phyloP scores from a whole-genome alignment of 495 filamentous ascomycete species.

The Pyrenula massariospora region DNA sequence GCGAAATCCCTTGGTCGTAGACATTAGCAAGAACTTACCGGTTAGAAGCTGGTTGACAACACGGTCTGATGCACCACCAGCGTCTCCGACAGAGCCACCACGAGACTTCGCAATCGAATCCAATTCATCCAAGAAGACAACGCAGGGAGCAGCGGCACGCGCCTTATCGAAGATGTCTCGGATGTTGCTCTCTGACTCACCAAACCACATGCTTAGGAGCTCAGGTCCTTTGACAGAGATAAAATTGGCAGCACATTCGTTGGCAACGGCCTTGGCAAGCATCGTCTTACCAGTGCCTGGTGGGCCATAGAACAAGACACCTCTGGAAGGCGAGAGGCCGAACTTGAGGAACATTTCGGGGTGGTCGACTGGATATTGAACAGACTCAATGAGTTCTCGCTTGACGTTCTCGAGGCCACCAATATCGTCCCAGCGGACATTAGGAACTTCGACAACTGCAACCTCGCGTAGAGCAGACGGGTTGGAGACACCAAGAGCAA shows the following conservation, averaged over 20 bases:
- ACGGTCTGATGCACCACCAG: conserved; percentile 96
- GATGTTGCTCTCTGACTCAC: conserved; percentile 99
- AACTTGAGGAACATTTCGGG: conserved; percentile 99
- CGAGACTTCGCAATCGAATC: conserved; percentile 99
- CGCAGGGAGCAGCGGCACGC: conserved; percentile 92
- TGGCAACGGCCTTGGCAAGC: conserved; percentile 97
- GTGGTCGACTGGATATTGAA: conserved; percentile 98
- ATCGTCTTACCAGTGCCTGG: conserved; percentile 99
- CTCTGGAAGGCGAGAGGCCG: conserved; percentile 91
- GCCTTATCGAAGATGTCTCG: conserved; percentile 99
- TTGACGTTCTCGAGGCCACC: conserved; percentile 97
- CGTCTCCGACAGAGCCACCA: conserved; percentile 94
- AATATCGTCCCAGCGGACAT: conserved; percentile 99
- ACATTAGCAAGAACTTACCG: conserved; percentile 43
- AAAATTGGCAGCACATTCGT: conserved; percentile 98
- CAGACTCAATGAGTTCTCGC: conserved; percentile 97
- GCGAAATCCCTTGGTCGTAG: conserved; percentile 12
- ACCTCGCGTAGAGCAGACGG: conserved; percentile 97
- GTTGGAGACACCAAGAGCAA: conserved; percentile 94
- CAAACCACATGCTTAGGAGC: conserved; percentile 98
- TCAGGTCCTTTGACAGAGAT: conserved; percentile 98
- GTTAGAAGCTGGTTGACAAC: conserved; percentile 99
- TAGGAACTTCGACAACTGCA: conserved; percentile 97
- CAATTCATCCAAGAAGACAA: conserved; percentile 97
- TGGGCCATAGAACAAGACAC: conserved; percentile 97